Percentiles rank a stretch among this genome's conserved stretches.
Conservation (phyloP, 2,329 filamentous ascomycete genomes). For the Achaetomium macrosporum region DNA sequence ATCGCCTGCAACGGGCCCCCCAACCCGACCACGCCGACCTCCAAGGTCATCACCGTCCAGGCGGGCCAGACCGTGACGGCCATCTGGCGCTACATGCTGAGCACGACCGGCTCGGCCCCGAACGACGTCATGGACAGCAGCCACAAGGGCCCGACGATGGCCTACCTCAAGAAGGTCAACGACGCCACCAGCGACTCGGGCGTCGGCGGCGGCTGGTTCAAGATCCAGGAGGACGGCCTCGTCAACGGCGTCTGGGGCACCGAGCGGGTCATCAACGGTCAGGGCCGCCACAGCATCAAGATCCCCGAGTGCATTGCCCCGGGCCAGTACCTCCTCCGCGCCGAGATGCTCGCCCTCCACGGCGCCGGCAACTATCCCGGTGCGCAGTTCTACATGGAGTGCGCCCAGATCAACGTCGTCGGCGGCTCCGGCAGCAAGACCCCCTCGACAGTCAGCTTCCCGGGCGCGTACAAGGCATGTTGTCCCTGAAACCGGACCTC, state of each 20-base stretch:
- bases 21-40: slow-evolving; percentile 21
- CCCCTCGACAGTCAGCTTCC: slow-evolving; percentile 23
- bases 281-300: slow-evolving; percentile 22
- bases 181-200: slow-evolving; percentile 22
- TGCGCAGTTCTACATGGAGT: slow-evolving; percentile 27
- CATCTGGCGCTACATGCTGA: slow-evolving; percentile 26
- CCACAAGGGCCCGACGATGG: slow-evolving; percentile 25
- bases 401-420: slow-evolving; percentile 25
- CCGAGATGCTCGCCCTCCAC: slow-evolving; percentile 25
- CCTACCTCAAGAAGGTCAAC: slow-evolving; percentile 27
- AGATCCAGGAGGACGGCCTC: slow-evolving; percentile 26
- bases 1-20: slow-evolving; percentile 25
- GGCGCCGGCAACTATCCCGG: slow-evolving; percentile 22
- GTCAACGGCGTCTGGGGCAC: slow-evolving; percentile 23
- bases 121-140: slow-evolving; percentile 26
- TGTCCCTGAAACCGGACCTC: background rate
- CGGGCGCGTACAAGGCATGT: slow-evolving; percentile 23
- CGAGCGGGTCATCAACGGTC: slow-evolving; percentile 24
- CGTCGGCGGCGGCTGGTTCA: slow-evolving; percentile 25
- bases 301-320: slow-evolving; percentile 25
- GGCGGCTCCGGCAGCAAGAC: slow-evolving; percentile 22
- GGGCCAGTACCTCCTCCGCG: slow-evolving; percentile 24
- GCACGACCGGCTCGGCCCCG: slow-evolving; percentile 21
- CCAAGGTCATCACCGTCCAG: slow-evolving; percentile 25
- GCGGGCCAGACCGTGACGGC: slow-evolving; percentile 22